Evolutionary conservation across 768 basidiomycete genomes (phyloP).

Genomic region (Trametes elegans): DNA sequence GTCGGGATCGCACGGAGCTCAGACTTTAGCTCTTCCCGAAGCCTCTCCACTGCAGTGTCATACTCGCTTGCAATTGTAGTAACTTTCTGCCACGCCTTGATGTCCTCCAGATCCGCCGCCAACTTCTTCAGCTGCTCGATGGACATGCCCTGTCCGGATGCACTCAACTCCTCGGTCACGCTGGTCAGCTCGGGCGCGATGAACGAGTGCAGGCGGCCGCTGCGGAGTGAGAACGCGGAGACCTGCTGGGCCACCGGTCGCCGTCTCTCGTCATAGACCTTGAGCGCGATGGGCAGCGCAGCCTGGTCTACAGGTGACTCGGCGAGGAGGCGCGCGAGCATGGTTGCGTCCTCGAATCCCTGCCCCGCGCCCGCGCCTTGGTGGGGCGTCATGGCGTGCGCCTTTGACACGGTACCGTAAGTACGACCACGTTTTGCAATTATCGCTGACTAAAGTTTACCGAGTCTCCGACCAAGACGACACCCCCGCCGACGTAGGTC

Average conservation of each 20-base stretch:
- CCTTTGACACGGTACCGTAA: neutral
- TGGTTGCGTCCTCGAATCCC: constrained; percentile 29
- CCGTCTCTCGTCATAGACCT: constrained; percentile 33
- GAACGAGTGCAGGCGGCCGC: constrained; percentile 28
- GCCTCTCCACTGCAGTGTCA: no score
- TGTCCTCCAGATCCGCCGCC: neutral
- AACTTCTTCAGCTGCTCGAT: neutral
- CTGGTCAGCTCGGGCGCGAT: neutral
- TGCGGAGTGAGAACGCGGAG: neutral
- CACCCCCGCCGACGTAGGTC: constrained; percentile 23
- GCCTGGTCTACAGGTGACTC: constrained; percentile 22
- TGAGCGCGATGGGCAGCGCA: constrained; percentile 30
- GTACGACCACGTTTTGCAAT: neutral
- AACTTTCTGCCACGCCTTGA: neutral
- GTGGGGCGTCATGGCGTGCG: constrained; percentile 13
- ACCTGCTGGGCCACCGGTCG: constrained; percentile 30
- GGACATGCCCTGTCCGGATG: neutral
- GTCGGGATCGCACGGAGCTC: no score
- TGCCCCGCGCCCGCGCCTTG: constrained; percentile 13
- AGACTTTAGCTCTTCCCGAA: no score
- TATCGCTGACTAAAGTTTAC: constrained; percentile 27
- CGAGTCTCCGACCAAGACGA: constrained; percentile 31
- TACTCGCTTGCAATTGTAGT: no score
- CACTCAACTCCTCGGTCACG: neutral
- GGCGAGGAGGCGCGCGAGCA: constrained; percentile 31